These are phyloP conservation scores for Fusarium longipes DNA, from an alignment of 2,329 filamentous ascomycete species.

Conservation along the genomic window DNA sequence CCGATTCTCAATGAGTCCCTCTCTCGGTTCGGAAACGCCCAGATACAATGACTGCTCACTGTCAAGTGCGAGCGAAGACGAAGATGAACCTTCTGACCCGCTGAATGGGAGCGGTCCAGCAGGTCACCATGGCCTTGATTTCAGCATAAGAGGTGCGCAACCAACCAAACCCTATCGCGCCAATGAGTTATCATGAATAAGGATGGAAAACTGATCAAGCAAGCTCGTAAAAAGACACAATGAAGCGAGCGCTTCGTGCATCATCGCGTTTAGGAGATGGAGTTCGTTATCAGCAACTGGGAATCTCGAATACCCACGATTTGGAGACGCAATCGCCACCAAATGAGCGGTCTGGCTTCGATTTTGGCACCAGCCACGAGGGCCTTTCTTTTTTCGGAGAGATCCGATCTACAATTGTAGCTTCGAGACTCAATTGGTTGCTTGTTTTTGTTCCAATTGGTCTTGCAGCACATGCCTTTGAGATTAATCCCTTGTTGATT, in stretches of 20 bases:
- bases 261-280: slow-evolving; percentile 40
- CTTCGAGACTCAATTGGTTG: slow-evolving; percentile 70
- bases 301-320: slow-evolving; percentile 33
- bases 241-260: slow-evolving; percentile 41
- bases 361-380: slow-evolving; percentile 17
- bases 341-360: slow-evolving; percentile 27
- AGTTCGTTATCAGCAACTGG: slow-evolving; percentile 40
- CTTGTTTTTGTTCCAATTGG: slow-evolving; percentile 78
- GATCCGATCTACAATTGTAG: slow-evolving; percentile 47
- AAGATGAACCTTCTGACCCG: slow-evolving; percentile 34
- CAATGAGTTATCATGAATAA: background rate
- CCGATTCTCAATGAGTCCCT: slow-evolving; percentile 35
- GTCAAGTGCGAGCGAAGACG: slow-evolving; percentile 38
- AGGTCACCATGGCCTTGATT: slow-evolving; percentile 29
- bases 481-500: slow-evolving; percentile 54
- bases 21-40: slow-evolving; percentile 31
- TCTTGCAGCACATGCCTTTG: slow-evolving; percentile 63
- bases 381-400: slow-evolving; percentile 37
- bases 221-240: slow-evolving; percentile 29
- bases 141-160: slow-evolving; percentile 33
- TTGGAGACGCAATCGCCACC: slow-evolving; percentile 41
- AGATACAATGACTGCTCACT: slow-evolving; percentile 40
- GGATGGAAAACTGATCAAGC: slow-evolving; percentile 17
- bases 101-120: slow-evolving; percentile 1
- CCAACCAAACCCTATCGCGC: background rate